Evolutionary conservation across 1,284 basidiomycete species (phyloP).

Genomic region (Papiliotrema flavescens): DNA sequence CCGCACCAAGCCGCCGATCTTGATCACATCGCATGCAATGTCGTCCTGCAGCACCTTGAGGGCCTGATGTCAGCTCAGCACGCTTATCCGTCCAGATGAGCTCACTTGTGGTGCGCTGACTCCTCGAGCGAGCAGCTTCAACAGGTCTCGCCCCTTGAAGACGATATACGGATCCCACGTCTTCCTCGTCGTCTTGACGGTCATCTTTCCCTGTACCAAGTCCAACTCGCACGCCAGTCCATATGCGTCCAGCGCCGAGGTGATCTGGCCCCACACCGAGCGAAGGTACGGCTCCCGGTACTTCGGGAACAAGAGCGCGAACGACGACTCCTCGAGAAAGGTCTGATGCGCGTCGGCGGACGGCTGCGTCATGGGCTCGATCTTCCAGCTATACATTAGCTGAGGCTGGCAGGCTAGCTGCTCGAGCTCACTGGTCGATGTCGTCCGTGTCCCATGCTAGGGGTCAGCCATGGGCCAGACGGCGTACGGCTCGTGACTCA

Average conservation of each 20-base stretch:
- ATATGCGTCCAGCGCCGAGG: constrained; percentile 74
- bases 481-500: constrained; percentile 47
- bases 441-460: constrained; percentile 98
- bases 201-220: constrained; percentile 95
- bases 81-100: neutral
- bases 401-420: constrained; percentile 29
- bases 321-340: constrained; percentile 93
- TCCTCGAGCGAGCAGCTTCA: constrained; percentile 90
- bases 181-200: constrained; percentile 93
- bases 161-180: constrained; percentile 96
- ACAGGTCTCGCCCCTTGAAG: constrained; percentile 90
- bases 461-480: neutral
- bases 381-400: constrained; percentile 66
- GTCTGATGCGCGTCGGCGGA: constrained; percentile 55
- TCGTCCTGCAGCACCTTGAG: constrained; percentile 87
- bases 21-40: constrained; percentile 94
- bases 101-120: constrained; percentile 61
- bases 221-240: constrained; percentile 89
- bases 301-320: constrained; percentile 97
- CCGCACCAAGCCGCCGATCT: constrained; percentile 88
- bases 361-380: constrained; percentile 71
- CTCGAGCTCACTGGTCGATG: constrained; percentile 81
- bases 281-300: constrained; percentile 96
- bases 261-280: constrained; percentile 93
- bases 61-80: constrained; percentile 56